Conservation (phyloP, 108 stramenopile genomes). For the Cyclotella baltica region DNA sequence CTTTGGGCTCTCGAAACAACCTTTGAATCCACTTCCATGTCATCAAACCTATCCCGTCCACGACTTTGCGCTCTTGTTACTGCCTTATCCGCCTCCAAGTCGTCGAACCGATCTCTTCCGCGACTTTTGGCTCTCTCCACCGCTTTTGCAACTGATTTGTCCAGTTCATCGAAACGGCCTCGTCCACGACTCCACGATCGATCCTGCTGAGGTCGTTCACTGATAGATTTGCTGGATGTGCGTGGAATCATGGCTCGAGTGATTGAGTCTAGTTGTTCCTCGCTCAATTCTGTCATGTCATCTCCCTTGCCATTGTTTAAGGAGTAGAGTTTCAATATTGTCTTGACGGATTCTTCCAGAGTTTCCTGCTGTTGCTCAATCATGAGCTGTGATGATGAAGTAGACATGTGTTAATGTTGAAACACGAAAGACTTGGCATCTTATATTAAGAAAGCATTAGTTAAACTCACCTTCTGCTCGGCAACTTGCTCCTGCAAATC, state of each 20-base stretch:
- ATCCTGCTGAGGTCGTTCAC: slow-evolving; percentile 5
- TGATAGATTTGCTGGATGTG: not conserved
- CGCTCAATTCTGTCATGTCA: slow-evolving; percentile 48
- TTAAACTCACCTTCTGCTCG: slow-evolving; percentile 27
- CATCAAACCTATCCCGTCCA: slow-evolving; percentile 14
- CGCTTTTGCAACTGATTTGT: slow-evolving; percentile 5
- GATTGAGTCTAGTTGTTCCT: slow-evolving; percentile 44
- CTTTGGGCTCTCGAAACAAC: slow-evolving; percentile 4
- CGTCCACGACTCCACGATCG: slow-evolving; percentile 6
- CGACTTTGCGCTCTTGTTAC: not conserved
- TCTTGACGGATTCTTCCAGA: slow-evolving; percentile 54
- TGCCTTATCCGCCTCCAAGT: not conserved
- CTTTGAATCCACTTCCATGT: not conserved
- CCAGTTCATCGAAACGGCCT: slow-evolving; percentile 15
- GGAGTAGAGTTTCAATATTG: slow-evolving; percentile 51
- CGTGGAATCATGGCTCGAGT: slow-evolving; percentile 47
- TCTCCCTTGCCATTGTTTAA: slow-evolving; percentile 45
- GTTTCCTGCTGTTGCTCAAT: slow-evolving; percentile 57
- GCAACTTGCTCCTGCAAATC: slow-evolving; percentile 46
- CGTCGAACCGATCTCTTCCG: slow-evolving; percentile 9
- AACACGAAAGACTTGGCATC: no score
- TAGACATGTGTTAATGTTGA: no score
- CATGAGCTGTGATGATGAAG: slow-evolving; percentile 1
- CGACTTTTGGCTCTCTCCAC: slow-evolving; percentile 6
- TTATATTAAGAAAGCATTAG: no score